Evolutionary conservation across 2,329 filamentous ascomycete genomes (phyloP).

Genomic region (Nemania diffusa): DNA sequence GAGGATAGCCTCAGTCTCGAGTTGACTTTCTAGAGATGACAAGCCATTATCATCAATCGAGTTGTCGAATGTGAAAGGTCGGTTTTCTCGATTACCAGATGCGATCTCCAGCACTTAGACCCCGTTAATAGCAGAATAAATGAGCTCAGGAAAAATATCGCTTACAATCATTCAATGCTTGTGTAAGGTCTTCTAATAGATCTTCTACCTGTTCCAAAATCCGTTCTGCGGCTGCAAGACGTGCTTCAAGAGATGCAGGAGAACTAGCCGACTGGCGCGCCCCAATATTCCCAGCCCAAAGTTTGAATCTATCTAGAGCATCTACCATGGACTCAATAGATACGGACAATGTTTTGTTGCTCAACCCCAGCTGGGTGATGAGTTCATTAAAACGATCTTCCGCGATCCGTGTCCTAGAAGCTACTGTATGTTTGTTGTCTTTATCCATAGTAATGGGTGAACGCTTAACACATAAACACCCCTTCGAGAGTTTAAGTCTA

Average conservation of each 20-base stretch:
- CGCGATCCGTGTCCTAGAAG: conserved; percentile 3
- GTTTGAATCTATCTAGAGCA: conserved; percentile 5
- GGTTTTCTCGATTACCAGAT: conserved; percentile 8
- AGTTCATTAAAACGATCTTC: background rate
- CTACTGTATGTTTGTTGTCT: background rate
- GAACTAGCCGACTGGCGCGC: background rate
- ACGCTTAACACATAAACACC: background rate
- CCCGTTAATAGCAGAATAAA: background rate
- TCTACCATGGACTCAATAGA: conserved; percentile 4
- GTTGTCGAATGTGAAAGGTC: background rate
- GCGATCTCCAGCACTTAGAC: conserved; percentile 4
- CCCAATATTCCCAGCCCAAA: conserved; percentile 12
- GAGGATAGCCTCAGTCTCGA: background rate
- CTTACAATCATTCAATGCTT: conserved; percentile 9
- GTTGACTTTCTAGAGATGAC: background rate
- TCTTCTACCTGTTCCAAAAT: conserved; percentile 6
- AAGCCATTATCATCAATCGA: background rate
- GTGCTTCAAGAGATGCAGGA: background rate
- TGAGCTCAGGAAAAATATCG: background rate
- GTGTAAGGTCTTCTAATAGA: background rate
- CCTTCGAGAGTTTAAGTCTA: background rate
- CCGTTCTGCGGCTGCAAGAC: background rate
- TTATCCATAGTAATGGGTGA: background rate
- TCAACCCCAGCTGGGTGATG: background rate
- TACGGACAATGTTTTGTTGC: background rate